Conservation (phyloP, 179 eudicot genomes). For the Amaranthus tricolor region DNA sequence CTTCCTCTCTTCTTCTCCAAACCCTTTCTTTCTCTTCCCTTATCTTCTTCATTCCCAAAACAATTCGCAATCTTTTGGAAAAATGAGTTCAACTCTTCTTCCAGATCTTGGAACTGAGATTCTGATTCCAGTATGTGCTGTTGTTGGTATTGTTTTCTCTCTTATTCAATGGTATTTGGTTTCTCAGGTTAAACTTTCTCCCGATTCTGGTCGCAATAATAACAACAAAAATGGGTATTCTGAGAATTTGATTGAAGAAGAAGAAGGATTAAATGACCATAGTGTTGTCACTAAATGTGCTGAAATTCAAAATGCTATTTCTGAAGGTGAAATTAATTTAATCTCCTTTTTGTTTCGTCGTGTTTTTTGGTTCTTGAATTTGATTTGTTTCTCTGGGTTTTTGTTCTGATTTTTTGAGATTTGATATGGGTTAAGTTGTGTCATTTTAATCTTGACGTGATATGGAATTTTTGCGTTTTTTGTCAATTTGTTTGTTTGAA, state of each 20-base stretch:
- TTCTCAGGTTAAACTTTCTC: conserved; percentile 51
- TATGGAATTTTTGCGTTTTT: too few species aligned
- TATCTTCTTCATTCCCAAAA: not conserved
- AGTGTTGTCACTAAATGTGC: conserved; percentile 66
- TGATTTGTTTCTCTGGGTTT: not conserved
- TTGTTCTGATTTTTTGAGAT: not conserved
- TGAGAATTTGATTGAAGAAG: conserved; percentile 71
- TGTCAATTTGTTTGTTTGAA: too few species aligned
- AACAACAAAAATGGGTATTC: conserved; percentile 37
- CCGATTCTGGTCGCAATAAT: conserved; percentile 15
- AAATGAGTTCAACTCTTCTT: conserved; percentile 36
- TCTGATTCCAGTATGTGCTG: conserved; percentile 57
- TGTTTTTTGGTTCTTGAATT: not conserved
- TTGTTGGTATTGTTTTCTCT: conserved; percentile 64
- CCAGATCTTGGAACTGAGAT: conserved; percentile 74
- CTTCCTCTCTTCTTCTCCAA: not conserved
- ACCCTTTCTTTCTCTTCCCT: conserved; percentile 1
- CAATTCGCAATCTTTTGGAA: not conserved
- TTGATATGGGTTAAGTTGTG: not conserved
- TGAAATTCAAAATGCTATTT: conserved; percentile 73
- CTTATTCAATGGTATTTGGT: conserved; percentile 66
- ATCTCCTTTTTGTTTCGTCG: not conserved
- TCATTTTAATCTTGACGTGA: too few species aligned
- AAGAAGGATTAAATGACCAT: conserved; percentile 61
- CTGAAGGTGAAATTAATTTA: conserved; percentile 48